Evolutionary conservation across 129 eudicot genomes (phyloP).

Genomic region (Centella asiatica): DNA sequence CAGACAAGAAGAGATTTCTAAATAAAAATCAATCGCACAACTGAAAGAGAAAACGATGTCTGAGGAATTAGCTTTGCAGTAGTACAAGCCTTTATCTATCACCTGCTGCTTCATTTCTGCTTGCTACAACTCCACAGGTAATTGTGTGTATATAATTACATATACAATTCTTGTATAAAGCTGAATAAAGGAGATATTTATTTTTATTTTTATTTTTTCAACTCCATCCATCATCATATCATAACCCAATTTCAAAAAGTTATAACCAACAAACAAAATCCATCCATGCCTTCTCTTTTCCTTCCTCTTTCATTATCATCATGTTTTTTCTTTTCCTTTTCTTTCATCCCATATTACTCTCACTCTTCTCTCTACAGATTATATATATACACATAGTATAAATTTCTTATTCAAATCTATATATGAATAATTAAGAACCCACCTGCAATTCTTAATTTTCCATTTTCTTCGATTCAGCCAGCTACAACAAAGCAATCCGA

Average conservation of each 20-base stretch:
- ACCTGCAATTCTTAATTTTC: too few relatives aligned
- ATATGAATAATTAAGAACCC: too few relatives aligned
- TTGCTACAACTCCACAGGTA: too few relatives aligned
- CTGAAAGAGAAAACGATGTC: constrained; percentile 30
- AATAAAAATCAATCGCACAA: constrained; percentile 4
- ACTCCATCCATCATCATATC: too few relatives aligned
- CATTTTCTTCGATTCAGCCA: neutral
- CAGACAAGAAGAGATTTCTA: constrained; percentile 13
- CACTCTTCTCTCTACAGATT: too few relatives aligned
- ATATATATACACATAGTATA: too few relatives aligned
- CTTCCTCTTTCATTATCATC: constrained; percentile 7
- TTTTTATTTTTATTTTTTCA: too few relatives aligned
- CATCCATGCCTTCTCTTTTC: constrained; percentile 11
- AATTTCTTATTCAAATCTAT: too few relatives aligned
- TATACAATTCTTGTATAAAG: too few relatives aligned
- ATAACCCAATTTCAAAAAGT: neutral
- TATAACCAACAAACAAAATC: neutral
- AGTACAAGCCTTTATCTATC: constrained; percentile 18
- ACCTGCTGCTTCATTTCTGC: constrained; percentile 24
- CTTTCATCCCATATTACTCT: neutral
- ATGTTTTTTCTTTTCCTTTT: neutral
- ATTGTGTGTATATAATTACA: too few relatives aligned
- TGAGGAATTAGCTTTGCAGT: constrained; percentile 25
- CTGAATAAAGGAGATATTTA: too few relatives aligned
- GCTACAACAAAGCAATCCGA: too few relatives aligned